Evolutionary conservation across 2,329 filamentous ascomycete species (phyloP), one percentile per base, ranked within the genome.

Genomic region (Juglanconis juglandina): DNA sequence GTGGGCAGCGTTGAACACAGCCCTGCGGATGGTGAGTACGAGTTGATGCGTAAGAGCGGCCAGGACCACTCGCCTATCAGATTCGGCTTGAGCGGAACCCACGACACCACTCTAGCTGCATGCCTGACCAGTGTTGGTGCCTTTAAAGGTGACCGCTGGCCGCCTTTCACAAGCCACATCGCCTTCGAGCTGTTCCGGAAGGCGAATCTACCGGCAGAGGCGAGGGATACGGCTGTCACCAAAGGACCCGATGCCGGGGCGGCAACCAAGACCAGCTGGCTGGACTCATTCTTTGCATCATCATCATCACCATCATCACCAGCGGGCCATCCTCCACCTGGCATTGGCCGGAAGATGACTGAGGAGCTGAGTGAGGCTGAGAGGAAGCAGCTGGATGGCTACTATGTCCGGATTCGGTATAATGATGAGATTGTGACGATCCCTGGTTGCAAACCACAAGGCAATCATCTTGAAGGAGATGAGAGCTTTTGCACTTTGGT

Each of bases 121-220:
- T 79, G 92, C 1, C 77, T 99, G 34, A 78, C 88, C 14, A 91
- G 90, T 66, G 75, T 98, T 6, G 95, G 94, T 3, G 89, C 90
- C 3, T 95, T 91, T 71, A 80, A 90, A 47, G 77, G 78, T 24
- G 84, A 83, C 52, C 81, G 82, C 41, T 99, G 95, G 95, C 95
- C 95, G 1, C 93, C 92, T 0, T 99, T 94, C 70, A 97, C 94
- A 0, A 94, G 90, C 67, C 92, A 96, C 68, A 83, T 99, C 65
- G 93, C 95, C 37, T 80, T 99, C 58, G 95, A 99, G 75, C 81
- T 98, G 63, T 97, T 98, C 79, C 86, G 83, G 46, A 82, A 84
- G 66, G 71, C 76, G 46, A 68, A 72, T 49, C 58, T 42, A 9
- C 66, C 17, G 47, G 64, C 34, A 59, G 66, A 60, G 67, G 69